Evolutionary conservation across 768 basidiomycete species (phyloP).

Genomic region (Lanmaoa pseudosensibilis): DNA sequence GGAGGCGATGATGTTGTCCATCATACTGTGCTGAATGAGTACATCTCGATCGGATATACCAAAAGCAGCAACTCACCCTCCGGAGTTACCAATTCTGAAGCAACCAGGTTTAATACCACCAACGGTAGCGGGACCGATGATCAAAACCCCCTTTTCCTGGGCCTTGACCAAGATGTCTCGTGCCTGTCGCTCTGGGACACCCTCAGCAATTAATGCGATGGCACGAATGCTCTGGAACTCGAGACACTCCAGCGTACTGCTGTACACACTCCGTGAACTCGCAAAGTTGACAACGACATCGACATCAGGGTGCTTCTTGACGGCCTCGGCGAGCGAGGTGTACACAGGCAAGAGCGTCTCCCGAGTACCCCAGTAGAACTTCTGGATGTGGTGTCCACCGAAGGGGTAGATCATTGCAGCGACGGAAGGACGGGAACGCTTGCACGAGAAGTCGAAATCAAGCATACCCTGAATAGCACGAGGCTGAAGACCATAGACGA

Average conservation of each 20-base stretch:
- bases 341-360: constrained; percentile 98
- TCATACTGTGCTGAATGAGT: constrained; percentile 63
- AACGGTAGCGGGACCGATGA: constrained; percentile 96
- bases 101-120: constrained; percentile 99
- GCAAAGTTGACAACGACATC: constrained; percentile 99
- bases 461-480: constrained; percentile 98
- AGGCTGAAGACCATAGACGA: constrained; percentile 98
- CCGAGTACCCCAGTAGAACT: constrained; percentile 99
- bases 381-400: constrained; percentile 99
- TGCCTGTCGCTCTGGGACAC: constrained; percentile 97
- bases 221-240: constrained; percentile 43
- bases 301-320: constrained; percentile 92
- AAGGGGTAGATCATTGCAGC: constrained; percentile 99
- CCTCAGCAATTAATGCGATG: constrained; percentile 96
- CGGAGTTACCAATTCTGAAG: constrained; percentile 99
- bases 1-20: constrained; percentile 99
- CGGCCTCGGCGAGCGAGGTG: constrained; percentile 87
- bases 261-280: constrained; percentile 89
- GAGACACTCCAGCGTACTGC: constrained; percentile 90
- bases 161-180: constrained; percentile 93
- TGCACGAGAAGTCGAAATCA: constrained; percentile 99
- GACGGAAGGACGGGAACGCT: constrained; percentile 85
- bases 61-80: constrained; percentile 59
- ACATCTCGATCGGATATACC: not conserved
- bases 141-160: constrained; percentile 80